A percentile compares a stretch with the other conserved stretches of the same genome.
phyloP scores from a whole-genome alignment of 495 filamentous ascomycete species.

The Penicillium paxilli region DNA sequence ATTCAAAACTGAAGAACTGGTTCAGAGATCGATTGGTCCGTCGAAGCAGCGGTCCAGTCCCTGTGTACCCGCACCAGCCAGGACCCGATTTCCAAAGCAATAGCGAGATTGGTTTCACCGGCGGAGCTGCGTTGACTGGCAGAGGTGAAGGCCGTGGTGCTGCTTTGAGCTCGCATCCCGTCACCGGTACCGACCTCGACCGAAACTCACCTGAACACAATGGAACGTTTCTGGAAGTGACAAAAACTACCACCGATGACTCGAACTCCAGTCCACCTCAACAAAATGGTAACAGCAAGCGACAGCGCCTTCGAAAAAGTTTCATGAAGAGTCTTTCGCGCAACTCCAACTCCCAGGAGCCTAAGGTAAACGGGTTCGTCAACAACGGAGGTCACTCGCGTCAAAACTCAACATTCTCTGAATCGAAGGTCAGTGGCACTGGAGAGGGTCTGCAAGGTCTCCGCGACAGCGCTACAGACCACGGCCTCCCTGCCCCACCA shows the following conservation, averaged over 20 bases:
- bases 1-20: slow-evolving; percentile 31
- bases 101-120: slow-evolving; percentile 18
- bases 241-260: slow-evolving; percentile 16
- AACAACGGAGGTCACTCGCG: slow-evolving; percentile 19
- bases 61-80: slow-evolving; percentile 26
- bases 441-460: slow-evolving; percentile 37
- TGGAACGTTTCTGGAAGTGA: slow-evolving; percentile 10
- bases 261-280: slow-evolving; percentile 1
- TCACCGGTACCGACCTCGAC: slow-evolving; percentile 23
- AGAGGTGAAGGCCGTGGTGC: slow-evolving; percentile 20
- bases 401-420: slow-evolving; percentile 47
- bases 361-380: slow-evolving; percentile 23
- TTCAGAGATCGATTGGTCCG: slow-evolving; percentile 28
- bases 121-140: slow-evolving; percentile 22
- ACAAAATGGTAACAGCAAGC: slow-evolving; percentile 20
- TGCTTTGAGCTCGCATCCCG: slow-evolving; percentile 36
- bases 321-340: slow-evolving; percentile 27
- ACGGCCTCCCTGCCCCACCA: slow-evolving; percentile 43
- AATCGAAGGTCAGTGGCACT: slow-evolving; percentile 28
- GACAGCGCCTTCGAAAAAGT: slow-evolving; percentile 22
- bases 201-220: slow-evolving; percentile 18
- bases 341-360: slow-evolving; percentile 13
- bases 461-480: slow-evolving; percentile 50
- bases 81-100: slow-evolving; percentile 21
- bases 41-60: slow-evolving; percentile 20